A percentile compares a stretch with the other conserved stretches of the same genome.
Conservation (phyloP, 768 basidiomycete genomes). For the Mycena galericulata region DNA sequence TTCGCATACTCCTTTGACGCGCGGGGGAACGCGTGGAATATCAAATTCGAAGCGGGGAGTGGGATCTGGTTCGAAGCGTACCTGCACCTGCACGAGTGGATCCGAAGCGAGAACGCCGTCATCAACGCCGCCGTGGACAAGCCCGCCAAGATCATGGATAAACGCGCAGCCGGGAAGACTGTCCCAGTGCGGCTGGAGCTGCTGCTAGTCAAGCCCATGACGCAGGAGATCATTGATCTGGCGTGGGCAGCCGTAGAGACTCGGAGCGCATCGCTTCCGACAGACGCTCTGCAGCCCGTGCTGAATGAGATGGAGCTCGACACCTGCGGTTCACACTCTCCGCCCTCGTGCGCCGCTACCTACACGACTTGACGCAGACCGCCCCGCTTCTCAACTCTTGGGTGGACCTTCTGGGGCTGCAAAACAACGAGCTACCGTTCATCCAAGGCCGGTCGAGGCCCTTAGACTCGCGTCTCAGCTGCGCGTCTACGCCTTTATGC, state of each 20-base stretch:
- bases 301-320: slow-evolving; percentile 69
- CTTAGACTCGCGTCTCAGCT: slow-evolving; percentile 64
- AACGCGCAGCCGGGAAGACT: slow-evolving; percentile 38
- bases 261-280: slow-evolving; percentile 40
- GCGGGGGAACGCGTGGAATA: slow-evolving; percentile 59
- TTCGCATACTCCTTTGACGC: slow-evolving; percentile 70
- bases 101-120: slow-evolving; percentile 45
- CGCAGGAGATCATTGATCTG: slow-evolving; percentile 53
- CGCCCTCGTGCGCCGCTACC: slow-evolving; percentile 59
- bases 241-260: slow-evolving; percentile 62
- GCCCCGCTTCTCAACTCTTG: slow-evolving; percentile 48
- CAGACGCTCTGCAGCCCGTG: slow-evolving; percentile 35
- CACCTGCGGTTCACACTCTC: slow-evolving; percentile 66
- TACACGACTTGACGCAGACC: slow-evolving; percentile 45
- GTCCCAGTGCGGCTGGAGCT: slow-evolving; percentile 29
- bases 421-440: slow-evolving; percentile 67
- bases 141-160: slow-evolving; percentile 43
- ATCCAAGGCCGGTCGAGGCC: slow-evolving; percentile 60
- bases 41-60: slow-evolving; percentile 49
- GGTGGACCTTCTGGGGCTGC: slow-evolving; percentile 64
- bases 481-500: slow-evolving; percentile 66
- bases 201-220: slow-evolving; percentile 40
- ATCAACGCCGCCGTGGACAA: slow-evolving; percentile 53
- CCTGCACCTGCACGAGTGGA: slow-evolving; percentile 61
- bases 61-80: slow-evolving; percentile 67